Conservation (phyloP, 768 basidiomycete genomes). For the Leccinellum rugosiceps region DNA sequence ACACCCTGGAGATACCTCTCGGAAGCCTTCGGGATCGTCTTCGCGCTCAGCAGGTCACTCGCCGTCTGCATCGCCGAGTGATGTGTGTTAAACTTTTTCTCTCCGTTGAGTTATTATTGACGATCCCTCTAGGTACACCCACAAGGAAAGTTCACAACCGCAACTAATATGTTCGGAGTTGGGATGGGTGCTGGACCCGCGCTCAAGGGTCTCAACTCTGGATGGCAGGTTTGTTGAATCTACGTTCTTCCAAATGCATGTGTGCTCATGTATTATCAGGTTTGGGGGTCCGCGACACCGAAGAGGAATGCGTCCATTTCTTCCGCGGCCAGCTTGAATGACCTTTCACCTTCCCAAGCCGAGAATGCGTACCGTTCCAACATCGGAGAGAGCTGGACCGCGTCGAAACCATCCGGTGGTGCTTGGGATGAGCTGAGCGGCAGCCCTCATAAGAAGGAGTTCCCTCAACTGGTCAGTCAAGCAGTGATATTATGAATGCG, state of each 20-base stretch:
- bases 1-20: conserved; percentile 44
- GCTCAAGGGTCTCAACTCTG: conserved; percentile 53
- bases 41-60: conserved; percentile 62
- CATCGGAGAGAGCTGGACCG: conserved; percentile 50
- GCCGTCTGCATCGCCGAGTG: conserved; percentile 56
- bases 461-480: conserved; percentile 44
- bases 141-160: conserved; percentile 44
- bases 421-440: conserved; percentile 58
- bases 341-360: conserved; percentile 42
- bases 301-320: conserved; percentile 62
- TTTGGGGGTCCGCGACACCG: conserved; percentile 53
- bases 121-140: conserved; percentile 32
- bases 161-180: conserved; percentile 51
- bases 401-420: conserved; percentile 47
- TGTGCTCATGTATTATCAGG: conserved; percentile 35
- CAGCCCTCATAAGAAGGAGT: conserved; percentile 50
- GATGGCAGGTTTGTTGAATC: conserved; percentile 59
- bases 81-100: conserved; percentile 40
- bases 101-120: conserved; percentile 5
- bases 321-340: conserved; percentile 52
- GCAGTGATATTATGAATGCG: conserved; percentile 1
- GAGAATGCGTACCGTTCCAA: conserved; percentile 48
- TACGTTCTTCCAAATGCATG: conserved; percentile 5
- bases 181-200: conserved; percentile 45
- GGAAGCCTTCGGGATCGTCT: conserved; percentile 71